These are phyloP conservation scores for Debaryomyces maramus DNA, from an alignment of 805 yeast genomes.

Conservation along the genomic window DNA sequence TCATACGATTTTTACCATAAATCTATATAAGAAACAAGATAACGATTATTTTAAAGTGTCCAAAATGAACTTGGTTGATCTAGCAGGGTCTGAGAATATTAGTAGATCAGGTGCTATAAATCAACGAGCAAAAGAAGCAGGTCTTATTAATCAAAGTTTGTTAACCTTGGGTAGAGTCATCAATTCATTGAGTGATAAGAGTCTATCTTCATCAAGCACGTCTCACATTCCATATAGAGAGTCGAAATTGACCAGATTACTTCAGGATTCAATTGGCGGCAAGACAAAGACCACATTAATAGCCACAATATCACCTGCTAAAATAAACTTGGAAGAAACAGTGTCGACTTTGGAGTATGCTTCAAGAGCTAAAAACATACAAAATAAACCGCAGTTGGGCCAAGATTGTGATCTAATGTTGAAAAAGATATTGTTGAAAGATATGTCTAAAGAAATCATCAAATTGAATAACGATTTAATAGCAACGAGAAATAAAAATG, in stretches of 20 bases:
- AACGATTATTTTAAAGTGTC: constrained; percentile 41
- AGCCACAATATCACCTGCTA: constrained; percentile 86
- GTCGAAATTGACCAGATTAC: constrained; percentile 69
- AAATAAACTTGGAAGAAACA: constrained; percentile 75
- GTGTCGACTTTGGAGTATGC: constrained; percentile 86
- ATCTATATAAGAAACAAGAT: constrained; percentile 46
- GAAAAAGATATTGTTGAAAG: constrained; percentile 57
- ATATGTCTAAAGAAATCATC: constrained; percentile 53
- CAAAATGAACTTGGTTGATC: constrained; percentile 82
- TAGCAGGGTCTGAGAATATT: constrained; percentile 94
- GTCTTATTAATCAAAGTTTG: constrained; percentile 85
- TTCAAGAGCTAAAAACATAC: constrained; percentile 77
- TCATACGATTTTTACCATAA: constrained; percentile 72
- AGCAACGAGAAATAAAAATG: constrained; percentile 64
- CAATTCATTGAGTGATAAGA: constrained; percentile 45
- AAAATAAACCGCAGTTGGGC: constrained; percentile 56
- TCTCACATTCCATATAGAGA: constrained; percentile 82
- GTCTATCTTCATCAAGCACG: constrained; percentile 17
- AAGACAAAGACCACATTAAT: constrained; percentile 82
- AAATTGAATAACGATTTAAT: constrained; percentile 57
- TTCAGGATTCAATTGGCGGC: constrained; percentile 86
- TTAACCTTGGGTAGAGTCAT: constrained; percentile 88
- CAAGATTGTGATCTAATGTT: constrained; percentile 39
- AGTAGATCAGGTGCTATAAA: constrained; percentile 83
- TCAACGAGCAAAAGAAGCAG: constrained; percentile 90